phyloP scores from a whole-genome alignment of 306 rosid species.

The Cicer yamashitae region DNA sequence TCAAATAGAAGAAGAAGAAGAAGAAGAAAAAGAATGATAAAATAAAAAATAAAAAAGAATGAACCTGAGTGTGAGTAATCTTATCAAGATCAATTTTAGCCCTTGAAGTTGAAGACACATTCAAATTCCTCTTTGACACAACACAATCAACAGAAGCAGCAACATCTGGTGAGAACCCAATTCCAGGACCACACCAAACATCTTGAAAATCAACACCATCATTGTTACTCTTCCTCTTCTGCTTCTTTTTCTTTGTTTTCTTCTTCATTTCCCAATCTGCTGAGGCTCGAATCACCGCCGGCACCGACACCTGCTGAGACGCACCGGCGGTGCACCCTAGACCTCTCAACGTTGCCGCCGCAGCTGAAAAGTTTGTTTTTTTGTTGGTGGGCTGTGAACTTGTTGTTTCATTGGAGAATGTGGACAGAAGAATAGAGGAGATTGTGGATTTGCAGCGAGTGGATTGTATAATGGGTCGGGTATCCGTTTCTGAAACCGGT shows the following conservation, averaged over 20 bases:
- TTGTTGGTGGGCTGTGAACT: constrained; percentile 47
- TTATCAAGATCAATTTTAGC: constrained; percentile 77
- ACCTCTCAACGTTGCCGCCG: constrained; percentile 74
- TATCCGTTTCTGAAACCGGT: constrained; percentile 72
- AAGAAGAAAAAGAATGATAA: background rate
- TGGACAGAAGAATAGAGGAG: constrained; percentile 80
- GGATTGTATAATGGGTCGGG: constrained; percentile 67
- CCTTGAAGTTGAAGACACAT: constrained; percentile 63
- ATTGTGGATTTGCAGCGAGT: constrained; percentile 80
- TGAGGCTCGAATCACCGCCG: constrained; percentile 80
- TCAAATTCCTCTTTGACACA: constrained; percentile 66
- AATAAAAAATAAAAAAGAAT: constrained; percentile 6
- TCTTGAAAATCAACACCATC: constrained; percentile 81
- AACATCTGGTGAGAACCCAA: constrained; percentile 78
- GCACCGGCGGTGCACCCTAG: constrained; percentile 82
- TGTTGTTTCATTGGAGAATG: constrained; percentile 59
- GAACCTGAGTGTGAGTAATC: constrained; percentile 65
- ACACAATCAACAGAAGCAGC: constrained; percentile 88
- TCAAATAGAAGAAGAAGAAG: background rate
- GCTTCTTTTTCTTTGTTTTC: constrained; percentile 69
- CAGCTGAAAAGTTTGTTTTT: constrained; percentile 60
- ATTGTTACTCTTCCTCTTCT: constrained; percentile 47
- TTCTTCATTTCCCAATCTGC: constrained; percentile 78
- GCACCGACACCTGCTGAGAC: constrained; percentile 86
- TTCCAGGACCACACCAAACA: constrained; percentile 98